phyloP scores from a whole-genome alignment of 208 protist genomes.

The Trypanosoma theileri region DNA sequence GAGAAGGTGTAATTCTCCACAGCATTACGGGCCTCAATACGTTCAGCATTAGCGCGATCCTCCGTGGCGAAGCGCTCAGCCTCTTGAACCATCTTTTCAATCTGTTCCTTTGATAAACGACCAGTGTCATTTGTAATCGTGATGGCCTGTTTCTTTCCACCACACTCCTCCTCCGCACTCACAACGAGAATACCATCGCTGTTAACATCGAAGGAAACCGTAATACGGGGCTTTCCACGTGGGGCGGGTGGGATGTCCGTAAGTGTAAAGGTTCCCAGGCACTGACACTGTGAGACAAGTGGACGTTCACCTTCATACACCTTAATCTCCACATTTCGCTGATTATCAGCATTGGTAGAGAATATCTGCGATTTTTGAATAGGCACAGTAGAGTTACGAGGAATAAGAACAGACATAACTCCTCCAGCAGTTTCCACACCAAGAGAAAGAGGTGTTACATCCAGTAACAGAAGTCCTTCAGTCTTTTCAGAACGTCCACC shows the following conservation, averaged over 20 bases:
- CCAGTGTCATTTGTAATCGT: conserved; percentile 97
- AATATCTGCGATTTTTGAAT: conserved; percentile 88
- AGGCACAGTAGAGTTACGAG: conserved; percentile 84
- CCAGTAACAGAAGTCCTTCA: conserved; percentile 76
- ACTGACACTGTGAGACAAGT: conserved; percentile 92
- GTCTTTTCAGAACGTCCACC: conserved; percentile 67
- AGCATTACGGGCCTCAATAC: conserved; percentile 92
- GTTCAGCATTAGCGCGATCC: conserved; percentile 81
- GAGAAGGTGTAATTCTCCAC: conserved; percentile 90
- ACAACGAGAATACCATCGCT: conserved; percentile 98
- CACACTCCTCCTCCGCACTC: conserved; percentile 92
- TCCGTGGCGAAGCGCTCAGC: conserved; percentile 93
- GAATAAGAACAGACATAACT: conserved; percentile 94
- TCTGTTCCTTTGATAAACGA: conserved; percentile 93
- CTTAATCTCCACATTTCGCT: conserved; percentile 90
- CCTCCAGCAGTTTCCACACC: conserved; percentile 93
- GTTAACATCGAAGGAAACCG: conserved; percentile 99
- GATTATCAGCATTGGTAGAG: conserved; percentile 86
- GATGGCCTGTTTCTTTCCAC: conserved; percentile 85
- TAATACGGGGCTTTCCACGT: conserved; percentile 96
- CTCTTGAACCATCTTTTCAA: conserved; percentile 95
- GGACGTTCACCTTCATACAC: conserved; percentile 95
- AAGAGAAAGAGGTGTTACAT: conserved; percentile 94
- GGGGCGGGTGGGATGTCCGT: conserved; percentile 76
- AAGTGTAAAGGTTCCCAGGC: conserved; percentile 94